Evolutionary conservation across 1,284 basidiomycete genomes (phyloP), one percentile per base, ranked within the genome.

Genomic region (Tetrapyrgos nigripes): DNA sequence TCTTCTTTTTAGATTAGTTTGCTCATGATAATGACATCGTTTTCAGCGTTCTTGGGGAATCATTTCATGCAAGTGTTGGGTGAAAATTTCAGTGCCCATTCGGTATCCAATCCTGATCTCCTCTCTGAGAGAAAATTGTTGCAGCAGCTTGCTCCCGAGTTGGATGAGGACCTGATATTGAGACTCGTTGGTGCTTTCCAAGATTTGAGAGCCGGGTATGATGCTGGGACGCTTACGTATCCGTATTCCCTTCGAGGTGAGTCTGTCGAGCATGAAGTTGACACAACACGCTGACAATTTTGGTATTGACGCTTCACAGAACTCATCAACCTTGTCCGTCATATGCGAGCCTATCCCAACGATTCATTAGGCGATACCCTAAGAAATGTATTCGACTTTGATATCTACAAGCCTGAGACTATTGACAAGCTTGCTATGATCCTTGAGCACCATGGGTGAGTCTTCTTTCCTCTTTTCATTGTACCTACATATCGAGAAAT

Each of bases 1-100:
- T 46, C 21, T 45, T 3, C 17, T 40, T 27, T 50, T 45, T 44
- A n/a, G 8, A 27, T 23, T 17, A 53, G 45, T 61, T 24, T 60
- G 11, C 55, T 48, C 45, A n/a, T n/a, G n/a, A n/a, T 27, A 21
- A 13, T n/a, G 13, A 28, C 24, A 11, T 10, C 50, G 26, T 17
- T 37, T 24, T 46, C 57, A 88, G 86, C 87, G 0, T 89, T 89
- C 80, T 75, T 89, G 26, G 86, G 86, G 1, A 89, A 89, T 60
- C 86, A 89, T 66, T 89, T 89, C 75, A 70, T 88, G 21, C 86
- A 89, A 65, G 87, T 89, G 13, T 76, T 88, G 2, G 87, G 86
- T 1, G 87, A 89, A 69, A 86, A 83, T 64, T 88, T 89, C 70
- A 86, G 85, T 62, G 77, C 84, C 23, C 86, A 88, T 70, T 82